Base-by-base conservation (phyloP, 306 rosid genomes). In the Vigna angularis region DNA sequence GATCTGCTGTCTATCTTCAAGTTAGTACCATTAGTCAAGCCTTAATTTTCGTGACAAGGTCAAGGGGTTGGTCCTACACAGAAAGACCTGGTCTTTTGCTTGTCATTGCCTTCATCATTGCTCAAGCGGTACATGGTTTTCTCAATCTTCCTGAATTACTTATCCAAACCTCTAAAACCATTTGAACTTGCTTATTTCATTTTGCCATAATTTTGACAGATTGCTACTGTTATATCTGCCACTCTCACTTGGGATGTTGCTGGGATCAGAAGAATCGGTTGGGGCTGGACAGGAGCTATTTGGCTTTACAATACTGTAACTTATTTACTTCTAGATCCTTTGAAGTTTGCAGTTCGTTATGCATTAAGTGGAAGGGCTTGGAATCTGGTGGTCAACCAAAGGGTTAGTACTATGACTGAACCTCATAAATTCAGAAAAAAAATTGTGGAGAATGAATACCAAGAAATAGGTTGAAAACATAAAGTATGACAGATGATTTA, bases 21-120 rank as follows among this genome's bases (percentile, higher is more conserved):
- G 93, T 89, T 78, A 91, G 96, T 51, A 83, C 83, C 70, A 91
- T 91, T 42, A 87, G 91, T 82, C 93, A 91, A 73, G 93, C 96
- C 50, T 79, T 91, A 40, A 89, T 91, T 75, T 91, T 91, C 32
- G 91, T 91, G 59, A 91, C 96, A 17, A 90, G 93, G 36, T 86
- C 93, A 1, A 68, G 90, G 75, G 88, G 91, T 14, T 91, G 96
- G 93, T 91, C 96, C 12, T 91, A 87, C 78, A 14, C 69, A 34
- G 93, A 91, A 79, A 84, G 96, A 68, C 96, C 96, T 1, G 91
- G 96, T 30, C 26, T 81, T 74, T 74, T 91, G 85, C 96, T 89
- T 45, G 84, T 83, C 16, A 55, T 12, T 44, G 93, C 93, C 50
- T 91, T 91, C 81, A 28, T 87, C 56, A 71, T 86, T 55, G 96